These are phyloP conservation scores for Fusarium penzigii DNA, from an alignment of 2,329 filamentous ascomycete genomes.

Conservation along the genomic window DNA sequence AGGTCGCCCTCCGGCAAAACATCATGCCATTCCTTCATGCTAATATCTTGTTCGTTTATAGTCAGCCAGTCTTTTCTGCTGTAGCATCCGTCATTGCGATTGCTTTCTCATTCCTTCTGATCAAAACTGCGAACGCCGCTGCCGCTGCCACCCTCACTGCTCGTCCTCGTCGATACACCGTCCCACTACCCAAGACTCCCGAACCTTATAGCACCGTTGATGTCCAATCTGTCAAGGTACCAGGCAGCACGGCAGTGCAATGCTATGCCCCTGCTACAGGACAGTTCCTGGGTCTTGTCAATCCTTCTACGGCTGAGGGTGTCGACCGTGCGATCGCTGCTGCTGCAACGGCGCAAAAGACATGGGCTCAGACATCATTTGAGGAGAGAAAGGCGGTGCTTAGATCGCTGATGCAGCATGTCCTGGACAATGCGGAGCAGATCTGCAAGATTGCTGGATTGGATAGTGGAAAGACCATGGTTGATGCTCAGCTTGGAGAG, in stretches of 20 bases:
- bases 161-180: slow-evolving; percentile 56
- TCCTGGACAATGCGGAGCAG: slow-evolving; percentile 85
- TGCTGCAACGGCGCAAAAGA: slow-evolving; percentile 71
- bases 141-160: slow-evolving; percentile 25
- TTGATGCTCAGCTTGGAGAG: slow-evolving; percentile 92
- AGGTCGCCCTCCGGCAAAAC: slow-evolving; percentile 1
- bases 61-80: slow-evolving; percentile 31
- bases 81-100: slow-evolving; percentile 32
- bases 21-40: slow-evolving; percentile 10
- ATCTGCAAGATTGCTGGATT: slow-evolving; percentile 85
- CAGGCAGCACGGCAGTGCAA: slow-evolving; percentile 69
- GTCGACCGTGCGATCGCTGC: slow-evolving; percentile 79
- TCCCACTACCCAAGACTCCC: slow-evolving; percentile 63
- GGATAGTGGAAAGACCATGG: slow-evolving; percentile 94
- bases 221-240: slow-evolving; percentile 62
- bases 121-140: slow-evolving; percentile 29
- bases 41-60: slow-evolving; percentile 11
- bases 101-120: slow-evolving; percentile 31
- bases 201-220: slow-evolving; percentile 59
- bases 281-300: slow-evolving; percentile 74
- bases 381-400: slow-evolving; percentile 76
- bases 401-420: slow-evolving; percentile 75
- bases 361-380: slow-evolving; percentile 80
- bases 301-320: slow-evolving; percentile 72
- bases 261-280: slow-evolving; percentile 92